A percentile compares a stretch with the other conserved stretches of the same genome.
These are phyloP conservation scores for Ogataea philodendri DNA, from an alignment of 805 yeast species.

Conservation along the genomic window DNA sequence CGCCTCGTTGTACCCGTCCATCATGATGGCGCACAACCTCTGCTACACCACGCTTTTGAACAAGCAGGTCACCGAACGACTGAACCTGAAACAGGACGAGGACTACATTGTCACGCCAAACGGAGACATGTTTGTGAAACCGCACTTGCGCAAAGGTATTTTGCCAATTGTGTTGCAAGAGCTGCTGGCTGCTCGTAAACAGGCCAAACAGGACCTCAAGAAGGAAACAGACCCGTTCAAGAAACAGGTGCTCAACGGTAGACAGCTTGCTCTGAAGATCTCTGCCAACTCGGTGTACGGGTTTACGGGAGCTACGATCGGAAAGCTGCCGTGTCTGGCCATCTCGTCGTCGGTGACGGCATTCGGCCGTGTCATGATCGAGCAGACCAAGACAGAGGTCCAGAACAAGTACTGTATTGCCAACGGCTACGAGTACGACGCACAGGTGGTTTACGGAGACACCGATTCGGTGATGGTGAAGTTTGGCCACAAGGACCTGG, in stretches of 20 bases:
- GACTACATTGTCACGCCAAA: slow-evolving; percentile 90
- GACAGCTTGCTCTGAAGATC: slow-evolving; percentile 93
- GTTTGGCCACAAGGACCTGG: slow-evolving; percentile 80
- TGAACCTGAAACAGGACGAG: slow-evolving; percentile 59
- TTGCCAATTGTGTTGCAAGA: slow-evolving; percentile 90
- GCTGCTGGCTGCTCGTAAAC: slow-evolving; percentile 84
- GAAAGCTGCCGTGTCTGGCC: slow-evolving; percentile 93
- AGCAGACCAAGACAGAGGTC: slow-evolving; percentile 81
- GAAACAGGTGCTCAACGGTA: slow-evolving; percentile 90
- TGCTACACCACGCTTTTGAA: slow-evolving; percentile 90
- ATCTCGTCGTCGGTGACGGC: slow-evolving; percentile 95
- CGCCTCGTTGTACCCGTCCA: slow-evolving; percentile 95
- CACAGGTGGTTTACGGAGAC: slow-evolving; percentile 95
- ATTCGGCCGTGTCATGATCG: slow-evolving; percentile 96
- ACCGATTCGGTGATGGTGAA: slow-evolving; percentile 99
- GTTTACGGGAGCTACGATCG: slow-evolving; percentile 98
- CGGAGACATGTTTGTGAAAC: slow-evolving; percentile 84
- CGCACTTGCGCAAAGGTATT: slow-evolving; percentile 70
- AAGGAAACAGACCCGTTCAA: slow-evolving; percentile 93
- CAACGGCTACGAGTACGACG: slow-evolving; percentile 81
- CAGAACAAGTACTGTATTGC: slow-evolving; percentile 73
- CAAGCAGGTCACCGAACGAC: slow-evolving; percentile 62
- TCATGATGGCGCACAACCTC: slow-evolving; percentile 98
- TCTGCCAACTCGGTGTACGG: slow-evolving; percentile 99
- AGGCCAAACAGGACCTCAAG: slow-evolving; percentile 86